phyloP scores from a whole-genome alignment of 768 basidiomycete species.

The Trametes gibbosa region DNA sequence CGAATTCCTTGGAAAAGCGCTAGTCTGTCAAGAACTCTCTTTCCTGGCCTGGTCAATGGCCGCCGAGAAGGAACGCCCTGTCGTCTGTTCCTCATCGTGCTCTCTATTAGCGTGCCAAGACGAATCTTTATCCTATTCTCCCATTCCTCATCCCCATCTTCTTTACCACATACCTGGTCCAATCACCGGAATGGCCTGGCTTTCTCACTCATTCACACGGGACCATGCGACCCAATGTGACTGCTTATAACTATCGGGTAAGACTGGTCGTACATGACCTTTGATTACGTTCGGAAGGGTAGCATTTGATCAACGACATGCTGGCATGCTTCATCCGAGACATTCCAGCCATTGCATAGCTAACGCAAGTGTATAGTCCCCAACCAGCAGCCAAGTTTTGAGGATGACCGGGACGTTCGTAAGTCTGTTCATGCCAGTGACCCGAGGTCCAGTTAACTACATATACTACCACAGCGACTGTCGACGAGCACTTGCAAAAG shows the following conservation, averaged over 20 bases:
- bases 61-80: background rate
- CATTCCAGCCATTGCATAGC: background rate
- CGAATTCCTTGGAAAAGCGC: background rate
- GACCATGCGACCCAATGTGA: too few species aligned
- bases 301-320: background rate
- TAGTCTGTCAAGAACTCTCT: background rate
- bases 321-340: background rate
- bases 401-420: conserved; percentile 68
- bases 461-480: conserved; percentile 42
- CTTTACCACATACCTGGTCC: too few species aligned
- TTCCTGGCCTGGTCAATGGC: background rate
- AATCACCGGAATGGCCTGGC: too few species aligned
- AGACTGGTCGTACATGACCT: background rate
- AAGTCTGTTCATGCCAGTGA: conserved; percentile 32
- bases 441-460: background rate
- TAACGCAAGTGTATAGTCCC: conserved; percentile 27
- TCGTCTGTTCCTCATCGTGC: too few species aligned
- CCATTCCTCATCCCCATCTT: too few species aligned
- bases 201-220: too few species aligned
- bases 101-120: too few species aligned
- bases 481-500: conserved; percentile 68
- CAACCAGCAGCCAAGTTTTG: conserved; percentile 46
- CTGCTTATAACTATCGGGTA: background rate
- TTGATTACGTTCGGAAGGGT: too few species aligned
- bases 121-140: too few species aligned